Conservation (phyloP, 73 alveolate species). For the Paraurostyla sp. region DNA sequence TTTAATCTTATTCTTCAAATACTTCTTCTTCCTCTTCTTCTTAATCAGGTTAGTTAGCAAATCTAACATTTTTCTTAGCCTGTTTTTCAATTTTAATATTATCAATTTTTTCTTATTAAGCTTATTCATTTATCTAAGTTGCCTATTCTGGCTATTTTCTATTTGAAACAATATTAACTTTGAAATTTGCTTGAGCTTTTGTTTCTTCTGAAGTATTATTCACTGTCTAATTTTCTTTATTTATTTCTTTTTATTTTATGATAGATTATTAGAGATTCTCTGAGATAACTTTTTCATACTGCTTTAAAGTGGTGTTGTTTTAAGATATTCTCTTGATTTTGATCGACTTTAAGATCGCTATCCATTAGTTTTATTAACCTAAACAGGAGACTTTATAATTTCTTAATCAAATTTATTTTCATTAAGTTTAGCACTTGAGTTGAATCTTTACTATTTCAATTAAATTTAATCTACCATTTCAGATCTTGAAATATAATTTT, state of each 20-base stretch:
- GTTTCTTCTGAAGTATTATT: no score
- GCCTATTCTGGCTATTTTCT: neutral
- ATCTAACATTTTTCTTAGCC: neutral
- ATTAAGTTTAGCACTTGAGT: no score
- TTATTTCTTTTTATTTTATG: neutral
- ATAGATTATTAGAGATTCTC: neutral
- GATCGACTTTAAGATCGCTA: neutral
- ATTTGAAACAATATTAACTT: conserved; percentile 3
- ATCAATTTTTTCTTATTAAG: neutral
- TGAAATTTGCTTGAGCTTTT: neutral
- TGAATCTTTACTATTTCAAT: no score
- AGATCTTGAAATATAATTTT: no score
- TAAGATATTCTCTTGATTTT: neutral
- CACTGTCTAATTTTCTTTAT: no score
- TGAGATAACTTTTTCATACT: neutral
- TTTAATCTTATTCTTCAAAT: no score
- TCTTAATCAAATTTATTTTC: neutral
- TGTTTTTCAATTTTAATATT: neutral
- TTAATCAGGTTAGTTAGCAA: no score
- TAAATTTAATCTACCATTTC: no score
- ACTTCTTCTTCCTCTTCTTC: no score
- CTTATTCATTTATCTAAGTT: neutral
- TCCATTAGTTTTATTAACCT: neutral
- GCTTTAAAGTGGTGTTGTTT: neutral
- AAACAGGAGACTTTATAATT: neutral